Conservation (phyloP, 768 basidiomycete species). For the Lentinula edodes region DNA sequence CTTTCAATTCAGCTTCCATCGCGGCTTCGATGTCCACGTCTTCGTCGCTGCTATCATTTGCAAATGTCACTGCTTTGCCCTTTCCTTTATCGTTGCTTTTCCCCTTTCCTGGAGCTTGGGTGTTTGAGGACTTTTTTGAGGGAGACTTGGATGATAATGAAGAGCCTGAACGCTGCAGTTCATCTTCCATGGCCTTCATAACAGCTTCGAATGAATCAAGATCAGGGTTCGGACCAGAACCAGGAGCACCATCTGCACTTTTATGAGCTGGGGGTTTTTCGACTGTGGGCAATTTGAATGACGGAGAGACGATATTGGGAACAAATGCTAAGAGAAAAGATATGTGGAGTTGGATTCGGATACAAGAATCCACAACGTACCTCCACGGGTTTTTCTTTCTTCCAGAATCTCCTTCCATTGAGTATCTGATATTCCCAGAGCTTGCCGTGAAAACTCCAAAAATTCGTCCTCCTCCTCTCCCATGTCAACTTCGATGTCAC, state of each 20-base stretch:
- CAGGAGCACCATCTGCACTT: not conserved
- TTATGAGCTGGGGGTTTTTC: not conserved
- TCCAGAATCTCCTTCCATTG: slow-evolving; percentile 85
- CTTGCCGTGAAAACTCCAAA: slow-evolving; percentile 88
- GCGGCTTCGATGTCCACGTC: slow-evolving; percentile 73
- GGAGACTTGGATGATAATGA: slow-evolving; percentile 1
- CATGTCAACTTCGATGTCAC: slow-evolving; percentile 88
- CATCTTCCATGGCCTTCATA: slow-evolving; percentile 92
- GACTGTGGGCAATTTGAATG: not conserved
- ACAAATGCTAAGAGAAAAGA: slow-evolving; percentile 45
- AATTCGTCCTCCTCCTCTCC: slow-evolving; percentile 92
- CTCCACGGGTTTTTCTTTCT: slow-evolving; percentile 75
- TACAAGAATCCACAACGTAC: slow-evolving; percentile 38
- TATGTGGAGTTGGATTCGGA: not conserved
- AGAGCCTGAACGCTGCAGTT: slow-evolving; percentile 50
- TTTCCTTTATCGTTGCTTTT: slow-evolving; percentile 33
- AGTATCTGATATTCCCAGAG: slow-evolving; percentile 82
- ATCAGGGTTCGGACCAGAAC: slow-evolving; percentile 51
- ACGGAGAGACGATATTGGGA: slow-evolving; percentile 24
- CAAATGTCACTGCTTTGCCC: slow-evolving; percentile 33
- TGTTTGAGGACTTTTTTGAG: slow-evolving; percentile 9
- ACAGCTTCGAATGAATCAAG: slow-evolving; percentile 93
- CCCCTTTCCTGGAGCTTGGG: not conserved
- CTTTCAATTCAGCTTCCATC: slow-evolving; percentile 85
- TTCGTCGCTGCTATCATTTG: slow-evolving; percentile 28